These are phyloP conservation scores for Pyrus hybrid DNA, from an alignment of 331 rosid genomes.

Conservation along the genomic window DNA sequence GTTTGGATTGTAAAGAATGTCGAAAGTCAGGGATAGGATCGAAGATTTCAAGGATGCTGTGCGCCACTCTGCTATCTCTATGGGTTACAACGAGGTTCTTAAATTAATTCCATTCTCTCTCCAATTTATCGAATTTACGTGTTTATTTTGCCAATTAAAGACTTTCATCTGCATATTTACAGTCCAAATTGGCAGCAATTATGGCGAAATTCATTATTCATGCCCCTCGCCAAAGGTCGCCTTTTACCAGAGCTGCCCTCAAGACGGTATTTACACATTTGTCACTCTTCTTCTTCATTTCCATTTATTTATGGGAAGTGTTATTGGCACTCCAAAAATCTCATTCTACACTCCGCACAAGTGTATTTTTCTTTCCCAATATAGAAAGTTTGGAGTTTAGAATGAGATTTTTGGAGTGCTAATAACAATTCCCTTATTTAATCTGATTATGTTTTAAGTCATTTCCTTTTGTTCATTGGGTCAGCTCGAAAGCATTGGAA, in stretches of 20 bases:
- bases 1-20: conserved; percentile 20
- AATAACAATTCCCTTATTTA: too few relatives aligned
- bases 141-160: not conserved
- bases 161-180: not conserved
- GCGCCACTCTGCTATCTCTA: conserved; percentile 61
- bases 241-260: conserved; percentile 69
- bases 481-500: conserved; percentile 80
- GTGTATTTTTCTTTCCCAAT: too few relatives aligned
- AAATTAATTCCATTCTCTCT: not conserved
- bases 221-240: conserved; percentile 62
- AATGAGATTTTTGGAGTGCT: too few relatives aligned
- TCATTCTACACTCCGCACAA: too few relatives aligned
- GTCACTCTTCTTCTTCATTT: not conserved
- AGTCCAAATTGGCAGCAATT: conserved; percentile 78
- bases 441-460: not conserved
- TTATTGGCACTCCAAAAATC: too few relatives aligned
- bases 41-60: conserved; percentile 92
- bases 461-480: not conserved
- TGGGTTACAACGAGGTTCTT: conserved; percentile 72
- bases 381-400: too few relatives aligned
- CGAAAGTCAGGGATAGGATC: conserved; percentile 62
- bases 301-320: not conserved
- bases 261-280: conserved; percentile 52
- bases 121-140: not conserved
- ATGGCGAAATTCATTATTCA: conserved; percentile 88